Evolutionary conservation across 2,329 filamentous ascomycete genomes (phyloP).

Genomic region (Penicillium sumatraense): DNA sequence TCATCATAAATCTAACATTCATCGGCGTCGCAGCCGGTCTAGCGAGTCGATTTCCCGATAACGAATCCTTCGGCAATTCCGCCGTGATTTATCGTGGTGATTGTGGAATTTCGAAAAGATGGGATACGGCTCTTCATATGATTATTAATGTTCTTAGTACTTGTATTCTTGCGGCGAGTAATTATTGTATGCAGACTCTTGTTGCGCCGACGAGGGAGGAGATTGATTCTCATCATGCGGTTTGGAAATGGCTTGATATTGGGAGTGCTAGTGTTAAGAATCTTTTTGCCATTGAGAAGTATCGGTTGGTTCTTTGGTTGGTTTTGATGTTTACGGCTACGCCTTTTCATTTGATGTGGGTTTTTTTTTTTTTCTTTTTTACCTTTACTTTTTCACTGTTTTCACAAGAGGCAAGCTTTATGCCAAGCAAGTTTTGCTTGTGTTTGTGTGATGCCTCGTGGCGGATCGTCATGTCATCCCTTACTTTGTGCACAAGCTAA

Average conservation of each 20-base stretch:
- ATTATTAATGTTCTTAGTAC: conserved; percentile 55
- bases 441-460: too few relatives aligned
- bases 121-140: conserved; percentile 44
- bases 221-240: conserved; percentile 3
- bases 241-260: conserved; percentile 47
- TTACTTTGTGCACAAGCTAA: background rate
- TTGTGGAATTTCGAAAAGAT: conserved; percentile 1
- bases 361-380: background rate
- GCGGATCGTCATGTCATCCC: too few relatives aligned
- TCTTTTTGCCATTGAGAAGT: conserved; percentile 36
- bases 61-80: background rate
- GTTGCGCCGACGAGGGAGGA: conserved; percentile 52
- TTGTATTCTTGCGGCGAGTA: conserved; percentile 51
- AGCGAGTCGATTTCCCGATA: conserved; percentile 1
- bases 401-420: too few relatives aligned
- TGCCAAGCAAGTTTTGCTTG: too few relatives aligned
- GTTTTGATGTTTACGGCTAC: conserved; percentile 12
- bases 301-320: conserved; percentile 17
- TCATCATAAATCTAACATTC: conserved; percentile 8
- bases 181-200: conserved; percentile 59
- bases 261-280: conserved; percentile 43
- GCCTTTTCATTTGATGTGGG: conserved; percentile 25
- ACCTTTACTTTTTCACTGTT: background rate
- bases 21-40: conserved; percentile 4
- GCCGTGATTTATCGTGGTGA: background rate